Conservation (phyloP, 306 rosid species). For the Calophaca sinica region DNA sequence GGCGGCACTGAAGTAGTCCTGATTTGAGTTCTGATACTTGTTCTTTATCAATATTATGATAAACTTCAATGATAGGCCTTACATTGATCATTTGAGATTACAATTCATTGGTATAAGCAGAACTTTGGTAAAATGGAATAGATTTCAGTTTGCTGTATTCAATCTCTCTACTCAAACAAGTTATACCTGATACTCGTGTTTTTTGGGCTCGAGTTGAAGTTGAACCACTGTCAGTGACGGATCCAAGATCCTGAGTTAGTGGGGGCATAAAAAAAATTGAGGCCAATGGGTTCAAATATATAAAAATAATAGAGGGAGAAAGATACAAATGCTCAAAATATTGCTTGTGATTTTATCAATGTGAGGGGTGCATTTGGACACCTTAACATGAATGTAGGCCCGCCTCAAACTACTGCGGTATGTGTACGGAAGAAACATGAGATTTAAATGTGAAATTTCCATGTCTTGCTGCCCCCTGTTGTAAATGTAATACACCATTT, state of each 20-base stretch:
- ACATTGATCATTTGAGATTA: constrained; percentile 6
- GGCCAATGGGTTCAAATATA: too few species aligned
- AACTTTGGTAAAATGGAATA: background rate
- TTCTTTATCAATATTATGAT: background rate
- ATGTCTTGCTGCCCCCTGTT: background rate
- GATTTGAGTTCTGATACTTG: constrained; percentile 13
- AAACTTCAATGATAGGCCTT: constrained; percentile 14
- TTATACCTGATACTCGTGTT: background rate
- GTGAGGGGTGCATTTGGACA: too few species aligned
- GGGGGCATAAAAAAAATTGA: too few species aligned
- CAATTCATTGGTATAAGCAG: background rate
- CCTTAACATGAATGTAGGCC: too few species aligned
- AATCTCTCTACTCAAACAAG: background rate
- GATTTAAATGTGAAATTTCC: constrained; percentile 24
- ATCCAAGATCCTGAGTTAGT: too few species aligned
- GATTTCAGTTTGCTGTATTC: constrained; percentile 1
- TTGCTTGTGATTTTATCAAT: too few species aligned
- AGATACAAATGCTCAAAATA: too few species aligned
- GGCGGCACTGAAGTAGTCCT: background rate
- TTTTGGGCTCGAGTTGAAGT: constrained; percentile 8
- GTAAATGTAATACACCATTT: background rate
- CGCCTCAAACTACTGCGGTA: background rate
- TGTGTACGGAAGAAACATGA: background rate
- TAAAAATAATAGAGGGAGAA: too few species aligned
- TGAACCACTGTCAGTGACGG: background rate